A percentile compares a stretch with the other conserved stretches of the same genome.
Conservation (phyloP, 1,139 yeast species). For the Eremothecium coryli region DNA sequence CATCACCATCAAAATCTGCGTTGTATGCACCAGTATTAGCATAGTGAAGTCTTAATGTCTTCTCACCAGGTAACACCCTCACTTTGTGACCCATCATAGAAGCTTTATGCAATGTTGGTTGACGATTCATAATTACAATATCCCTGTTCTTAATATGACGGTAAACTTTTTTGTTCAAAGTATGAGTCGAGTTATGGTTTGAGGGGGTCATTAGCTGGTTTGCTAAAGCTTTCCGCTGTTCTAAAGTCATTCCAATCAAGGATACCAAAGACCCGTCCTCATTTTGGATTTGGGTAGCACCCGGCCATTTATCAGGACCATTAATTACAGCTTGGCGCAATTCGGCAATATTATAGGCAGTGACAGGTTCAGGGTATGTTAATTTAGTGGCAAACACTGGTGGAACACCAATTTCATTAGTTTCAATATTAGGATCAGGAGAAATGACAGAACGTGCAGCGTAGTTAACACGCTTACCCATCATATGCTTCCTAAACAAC, state of each 20-base stretch:
- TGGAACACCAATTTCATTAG: slow-evolving; percentile 97
- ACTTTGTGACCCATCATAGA: slow-evolving; percentile 99
- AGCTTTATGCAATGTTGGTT: slow-evolving; percentile 97
- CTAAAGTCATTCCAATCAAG: slow-evolving; percentile 78
- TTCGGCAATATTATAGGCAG: slow-evolving; percentile 84
- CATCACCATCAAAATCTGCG: slow-evolving; percentile 99
- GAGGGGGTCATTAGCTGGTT: slow-evolving; percentile 89
- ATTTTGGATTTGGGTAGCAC: slow-evolving; percentile 92
- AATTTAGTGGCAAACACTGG: slow-evolving; percentile 94
- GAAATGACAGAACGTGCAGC: slow-evolving; percentile 99
- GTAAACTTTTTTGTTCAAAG: slow-evolving; percentile 81
- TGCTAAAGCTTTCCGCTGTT: slow-evolving; percentile 94
- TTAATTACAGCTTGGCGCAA: slow-evolving; percentile 90
- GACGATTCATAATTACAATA: slow-evolving; percentile 97
- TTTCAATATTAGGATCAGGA: slow-evolving; percentile 96
- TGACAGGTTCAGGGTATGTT: slow-evolving; percentile 97
- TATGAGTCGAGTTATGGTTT: slow-evolving; percentile 38
- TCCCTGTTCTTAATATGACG: slow-evolving; percentile 93
- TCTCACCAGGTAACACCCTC: slow-evolving; percentile 92
- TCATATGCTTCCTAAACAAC: slow-evolving; percentile 95
- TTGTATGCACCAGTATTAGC: slow-evolving; percentile 99
- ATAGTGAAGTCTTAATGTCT: slow-evolving; percentile 91
- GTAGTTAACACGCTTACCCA: slow-evolving; percentile 99
- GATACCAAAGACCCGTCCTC: slow-evolving; percentile 90
- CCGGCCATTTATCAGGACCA: slow-evolving; percentile 98